Base-by-base conservation (phyloP, 257 asterid genomes). In the Forsythia suspensa region DNA sequence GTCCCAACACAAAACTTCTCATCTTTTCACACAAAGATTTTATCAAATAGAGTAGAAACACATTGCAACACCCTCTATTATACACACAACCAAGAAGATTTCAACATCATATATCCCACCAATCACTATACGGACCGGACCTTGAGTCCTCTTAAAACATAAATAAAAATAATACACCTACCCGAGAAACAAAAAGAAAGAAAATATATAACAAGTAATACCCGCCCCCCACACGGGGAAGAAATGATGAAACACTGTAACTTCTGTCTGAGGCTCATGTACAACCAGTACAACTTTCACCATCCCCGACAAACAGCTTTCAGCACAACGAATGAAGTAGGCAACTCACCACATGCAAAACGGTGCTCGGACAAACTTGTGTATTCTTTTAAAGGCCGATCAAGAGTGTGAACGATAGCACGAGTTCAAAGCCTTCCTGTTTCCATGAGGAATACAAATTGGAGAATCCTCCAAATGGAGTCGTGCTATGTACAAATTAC, bases 401-500 rank as follows among this genome's bases (percentile, higher is more conserved):
- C 83, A 12, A 75, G 63, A 24, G 51, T 40, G 67, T 68, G 81
- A 55, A 61, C 57, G 74, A 74, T 67, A 24, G 66, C 39, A 44
- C 48, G 74, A 67, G 42, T 71, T 76, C 83, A 72, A 69, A 67
- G 86, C 81, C 82, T 76, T 61, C 13, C 65, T 5, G 20, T 48
- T 70, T 76, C 82, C 81, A 41, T 75, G 77, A 70, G 80, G 74
- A 51, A 72, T 61, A 76, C 20, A 81, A 72, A 43, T 51, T 43
- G 18, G 39, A 72, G 83, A 79, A 73, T 83, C 80, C 86, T 85
- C 81, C 79, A 70, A 67, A 69, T 70, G 82, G 84, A 67, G 36
- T 79, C 88, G 74, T 79, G 90, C 92, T 91, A 92, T 82, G 93
- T 90, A 89, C 96, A 92, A 70, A 89, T 78, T 85, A 82, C 91